Base-by-base conservation (phyloP, 2,329 filamentous ascomycete species). In the Colletotrichum filicis region DNA sequence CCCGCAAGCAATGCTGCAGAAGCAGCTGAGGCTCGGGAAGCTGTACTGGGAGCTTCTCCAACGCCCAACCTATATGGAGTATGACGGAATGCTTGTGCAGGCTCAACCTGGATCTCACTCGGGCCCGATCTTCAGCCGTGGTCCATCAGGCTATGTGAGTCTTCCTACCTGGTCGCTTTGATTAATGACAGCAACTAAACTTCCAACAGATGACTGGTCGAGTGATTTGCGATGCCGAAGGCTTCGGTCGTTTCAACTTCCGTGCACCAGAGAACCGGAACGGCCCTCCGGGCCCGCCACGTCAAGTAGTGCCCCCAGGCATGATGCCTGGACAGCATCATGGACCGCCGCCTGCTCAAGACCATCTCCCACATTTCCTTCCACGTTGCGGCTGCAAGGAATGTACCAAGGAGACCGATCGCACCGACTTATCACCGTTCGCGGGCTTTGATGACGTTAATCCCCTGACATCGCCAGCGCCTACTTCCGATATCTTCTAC, bases 1-100 rank as follows among this genome's bases (percentile, higher is more conserved):
- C 30, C 74, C 83, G 2, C 76, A 77, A 4, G 76, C 80, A 4
- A 82, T 83, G 76, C 77, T 78, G 6, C 78, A 83, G 73, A 82
- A 81, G 75, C 82, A 83, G 61, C 79, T 86, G 66, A 77, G 77
- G 28, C 79, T 86, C 12, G 86, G 86, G 9, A 84, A 80, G 76
- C 60, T 81, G n/a, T 85, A 83, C 78, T 88, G 86, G 86, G 83
- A 86, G 19, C 81, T 88, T 7, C 79, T 84, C 28, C 83, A 87
- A 75, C 79, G 80, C 11, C 85, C 85, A 0, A 82, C 79, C 0
- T 87, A 87, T 72, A 87, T 85, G 81, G 81, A 85, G 7, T 86
- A 87, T 22, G 82, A 86, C 12, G 86, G 85, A 4, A 78, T 78
- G 22, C 78, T 87, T 5, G 82, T 83, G 30, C 71, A 52, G 55